phyloP scores from a whole-genome alignment of 192 early-diverging fungal species.

The Gigaspora rosea region DNA sequence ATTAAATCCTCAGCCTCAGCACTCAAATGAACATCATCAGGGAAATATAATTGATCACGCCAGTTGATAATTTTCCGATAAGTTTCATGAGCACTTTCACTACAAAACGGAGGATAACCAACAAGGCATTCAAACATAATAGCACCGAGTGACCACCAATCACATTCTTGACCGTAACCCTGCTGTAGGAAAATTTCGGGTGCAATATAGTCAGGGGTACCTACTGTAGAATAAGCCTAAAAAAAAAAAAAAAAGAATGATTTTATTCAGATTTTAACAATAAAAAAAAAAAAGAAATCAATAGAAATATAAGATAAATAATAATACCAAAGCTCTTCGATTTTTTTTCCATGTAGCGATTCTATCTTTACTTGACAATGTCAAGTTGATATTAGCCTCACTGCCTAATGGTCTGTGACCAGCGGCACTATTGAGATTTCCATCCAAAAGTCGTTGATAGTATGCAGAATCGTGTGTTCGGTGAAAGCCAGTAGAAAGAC shows the following conservation, averaged over 20 bases:
- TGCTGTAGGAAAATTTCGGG: constrained; percentile 94
- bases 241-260: constrained; percentile 3
- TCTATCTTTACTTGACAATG: constrained; percentile 89
- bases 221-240: constrained; percentile 95
- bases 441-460: constrained; percentile 82
- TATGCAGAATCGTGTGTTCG: constrained; percentile 98
- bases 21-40: constrained; percentile 90
- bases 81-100: constrained; percentile 92
- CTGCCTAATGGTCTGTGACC: constrained; percentile 42
- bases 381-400: constrained; percentile 86
- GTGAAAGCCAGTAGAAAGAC: constrained; percentile 99
- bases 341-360: constrained; percentile 99
- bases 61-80: constrained; percentile 99
- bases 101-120: constrained; percentile 98
- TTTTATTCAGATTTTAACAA: background rate
- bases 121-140: constrained; percentile 99
- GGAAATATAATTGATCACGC: constrained; percentile 87
- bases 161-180: constrained; percentile 97
- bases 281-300: background rate
- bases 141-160: constrained; percentile 99
- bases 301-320: background rate
- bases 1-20: constrained; percentile 93
- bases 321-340: constrained; percentile 77
- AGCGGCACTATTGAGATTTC: constrained; percentile 55
- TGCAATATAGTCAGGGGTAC: constrained; percentile 95